Evolutionary conservation across 768 basidiomycete species (phyloP).

Genomic region (Kondoa subrosea): DNA sequence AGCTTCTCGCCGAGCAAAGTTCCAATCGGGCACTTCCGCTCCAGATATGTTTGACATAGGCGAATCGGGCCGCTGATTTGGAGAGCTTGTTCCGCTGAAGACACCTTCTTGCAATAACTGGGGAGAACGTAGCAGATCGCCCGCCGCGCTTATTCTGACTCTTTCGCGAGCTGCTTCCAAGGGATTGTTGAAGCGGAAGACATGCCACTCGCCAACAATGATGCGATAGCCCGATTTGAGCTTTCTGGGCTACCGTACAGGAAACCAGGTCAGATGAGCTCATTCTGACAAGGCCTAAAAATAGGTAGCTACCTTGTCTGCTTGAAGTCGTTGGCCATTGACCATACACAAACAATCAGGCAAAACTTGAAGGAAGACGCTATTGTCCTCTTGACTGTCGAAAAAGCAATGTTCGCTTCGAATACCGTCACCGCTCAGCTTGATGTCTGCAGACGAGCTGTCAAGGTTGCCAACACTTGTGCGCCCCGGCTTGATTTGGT

Average conservation of each 20-base stretch:
- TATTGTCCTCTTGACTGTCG: conserved; percentile 55
- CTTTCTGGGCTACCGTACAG: conserved; percentile 47
- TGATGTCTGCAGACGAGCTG: conserved; percentile 67
- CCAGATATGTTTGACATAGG: conserved; percentile 43
- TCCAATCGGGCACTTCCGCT: conserved; percentile 76
- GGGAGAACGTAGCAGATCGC: not conserved
- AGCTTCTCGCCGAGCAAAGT: conserved; percentile 87
- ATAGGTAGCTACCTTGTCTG: conserved; percentile 47
- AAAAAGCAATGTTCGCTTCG: conserved; percentile 82
- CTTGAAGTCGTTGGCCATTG: conserved; percentile 72
- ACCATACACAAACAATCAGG: conserved; percentile 74
- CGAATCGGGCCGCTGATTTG: conserved; percentile 52
- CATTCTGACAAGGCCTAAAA: not conserved
- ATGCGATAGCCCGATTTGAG: conserved; percentile 88
- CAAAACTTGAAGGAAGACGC: conserved; percentile 59
- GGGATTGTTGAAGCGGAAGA: conserved; percentile 88
- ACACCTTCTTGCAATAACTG: conserved; percentile 47
- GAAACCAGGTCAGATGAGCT: not conserved
- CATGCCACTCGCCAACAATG: conserved; percentile 92
- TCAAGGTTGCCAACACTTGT: conserved; percentile 79
- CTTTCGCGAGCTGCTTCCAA: conserved; percentile 77
- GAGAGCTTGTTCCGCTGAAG: conserved; percentile 35
- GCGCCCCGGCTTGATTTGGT: conserved; percentile 73
- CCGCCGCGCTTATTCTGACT: conserved; percentile 23
- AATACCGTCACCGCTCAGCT: conserved; percentile 81